Evolutionary conservation across 1,284 basidiomycete genomes (phyloP).

Genomic region (Ceratobasidium papillatum): DNA sequence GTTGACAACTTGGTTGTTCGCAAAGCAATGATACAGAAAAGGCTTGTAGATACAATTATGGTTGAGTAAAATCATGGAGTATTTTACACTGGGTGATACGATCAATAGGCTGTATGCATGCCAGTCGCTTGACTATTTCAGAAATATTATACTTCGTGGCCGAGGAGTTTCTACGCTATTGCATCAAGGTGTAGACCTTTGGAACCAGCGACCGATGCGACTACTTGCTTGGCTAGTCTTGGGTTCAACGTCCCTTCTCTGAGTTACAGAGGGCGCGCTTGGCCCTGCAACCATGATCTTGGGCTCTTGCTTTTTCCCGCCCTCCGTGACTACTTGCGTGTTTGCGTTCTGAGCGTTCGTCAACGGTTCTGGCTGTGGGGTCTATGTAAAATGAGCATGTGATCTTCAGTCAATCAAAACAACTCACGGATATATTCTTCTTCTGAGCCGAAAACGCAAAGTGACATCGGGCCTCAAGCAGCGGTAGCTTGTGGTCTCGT

Average conservation of each 20-base stretch:
- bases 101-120: background rate
- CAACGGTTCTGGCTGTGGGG: background rate
- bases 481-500: background rate
- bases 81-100: background rate
- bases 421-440: background rate
- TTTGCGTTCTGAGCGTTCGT: background rate
- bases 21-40: background rate
- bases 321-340: no score
- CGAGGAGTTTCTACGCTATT: background rate
- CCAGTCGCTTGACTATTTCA: no score
- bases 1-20: conserved; percentile 33
- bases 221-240: no score
- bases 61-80: background rate
- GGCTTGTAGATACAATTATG: background rate
- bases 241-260: background rate
- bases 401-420: background rate
- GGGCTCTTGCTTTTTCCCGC: background rate
- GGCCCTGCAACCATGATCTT: background rate
- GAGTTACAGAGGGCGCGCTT: background rate
- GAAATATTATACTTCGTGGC: background rate
- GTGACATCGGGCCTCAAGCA: conserved; percentile 5
- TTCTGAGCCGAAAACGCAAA: background rate
- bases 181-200: background rate
- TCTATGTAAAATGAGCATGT: background rate
- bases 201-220: background rate